Conservation (phyloP, 2,329 filamentous ascomycete species). For the Arthrobotrys musiformis region DNA sequence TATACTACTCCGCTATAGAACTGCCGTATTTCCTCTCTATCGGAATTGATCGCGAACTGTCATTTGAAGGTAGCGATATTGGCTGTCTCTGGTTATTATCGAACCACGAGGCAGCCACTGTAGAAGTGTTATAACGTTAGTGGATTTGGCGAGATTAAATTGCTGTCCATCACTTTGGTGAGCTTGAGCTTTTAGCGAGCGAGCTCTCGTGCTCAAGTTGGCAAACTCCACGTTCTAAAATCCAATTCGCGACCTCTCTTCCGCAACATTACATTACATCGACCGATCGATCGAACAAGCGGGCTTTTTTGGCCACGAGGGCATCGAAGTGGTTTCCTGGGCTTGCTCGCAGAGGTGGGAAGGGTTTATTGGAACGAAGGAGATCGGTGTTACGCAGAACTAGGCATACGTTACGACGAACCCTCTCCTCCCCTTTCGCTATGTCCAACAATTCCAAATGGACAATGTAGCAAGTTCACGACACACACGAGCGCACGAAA, state of each 20-base stretch:
- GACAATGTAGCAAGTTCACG: conserved; percentile 21
- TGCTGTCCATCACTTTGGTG: conserved; percentile 11
- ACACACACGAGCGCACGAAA: conserved; percentile 9
- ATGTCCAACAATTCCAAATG: background rate
- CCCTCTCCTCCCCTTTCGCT: background rate
- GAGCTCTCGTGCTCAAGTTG: background rate
- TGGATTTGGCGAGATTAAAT: conserved; percentile 43
- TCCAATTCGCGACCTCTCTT: conserved; percentile 9
- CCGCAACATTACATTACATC: too few species aligned
- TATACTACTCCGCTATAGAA: background rate
- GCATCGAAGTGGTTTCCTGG: too few species aligned
- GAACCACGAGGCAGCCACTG: conserved; percentile 14
- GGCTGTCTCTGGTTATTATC: background rate
- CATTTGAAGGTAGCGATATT: background rate
- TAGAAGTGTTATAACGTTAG: background rate
- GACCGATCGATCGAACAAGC: background rate
- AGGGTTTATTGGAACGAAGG: conserved; percentile 12
- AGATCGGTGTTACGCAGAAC: conserved; percentile 3
- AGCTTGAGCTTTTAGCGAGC: conserved; percentile 14
- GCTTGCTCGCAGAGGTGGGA: too few species aligned
- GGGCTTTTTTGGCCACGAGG: conserved; percentile 15
- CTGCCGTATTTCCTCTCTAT: background rate
- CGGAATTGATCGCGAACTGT: background rate
- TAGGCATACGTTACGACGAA: conserved; percentile 33
- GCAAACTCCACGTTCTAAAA: conserved; percentile 41